Percentiles rank a stretch among this genome's conserved stretches.
phyloP scores from a whole-genome alignment of 306 rosid genomes.

The Gastrolobium villosum region DNA sequence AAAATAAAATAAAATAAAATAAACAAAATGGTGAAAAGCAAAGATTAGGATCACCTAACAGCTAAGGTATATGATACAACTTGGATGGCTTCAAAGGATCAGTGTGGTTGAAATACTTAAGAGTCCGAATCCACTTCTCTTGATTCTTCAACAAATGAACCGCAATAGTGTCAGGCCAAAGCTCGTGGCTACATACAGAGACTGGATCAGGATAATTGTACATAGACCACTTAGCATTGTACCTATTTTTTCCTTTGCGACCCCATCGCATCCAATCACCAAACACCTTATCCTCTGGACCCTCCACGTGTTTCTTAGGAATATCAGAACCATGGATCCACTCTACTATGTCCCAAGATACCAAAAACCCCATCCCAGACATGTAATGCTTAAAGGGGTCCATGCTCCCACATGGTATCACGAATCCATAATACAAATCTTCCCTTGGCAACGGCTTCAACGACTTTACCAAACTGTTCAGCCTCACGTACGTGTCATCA shows the following conservation, averaged over 20 bases:
- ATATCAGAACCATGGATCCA: slow-evolving; percentile 85
- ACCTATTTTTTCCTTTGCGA: slow-evolving; percentile 69
- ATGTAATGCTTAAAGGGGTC: slow-evolving; percentile 87
- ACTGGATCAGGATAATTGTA: slow-evolving; percentile 90
- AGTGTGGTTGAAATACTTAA: slow-evolving; percentile 78
- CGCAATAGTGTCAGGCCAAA: slow-evolving; percentile 79
- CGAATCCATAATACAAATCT: slow-evolving; percentile 92
- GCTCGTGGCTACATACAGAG: slow-evolving; percentile 80
- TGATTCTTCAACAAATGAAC: slow-evolving; percentile 97
- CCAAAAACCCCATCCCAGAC: slow-evolving; percentile 97
- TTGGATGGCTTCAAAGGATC: slow-evolving; percentile 71
- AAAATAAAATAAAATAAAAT: not conserved
- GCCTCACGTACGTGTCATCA: slow-evolving; percentile 77
- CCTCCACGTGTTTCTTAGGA: slow-evolving; percentile 75
- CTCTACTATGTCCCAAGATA: slow-evolving; percentile 91
- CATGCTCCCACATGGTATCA: slow-evolving; percentile 95
- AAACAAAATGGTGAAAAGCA: not conserved
- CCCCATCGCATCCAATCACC: slow-evolving; percentile 87
- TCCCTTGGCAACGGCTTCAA: slow-evolving; percentile 71
- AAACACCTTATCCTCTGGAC: slow-evolving; percentile 87
- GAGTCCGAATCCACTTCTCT: slow-evolving; percentile 80
- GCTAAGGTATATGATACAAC: slow-evolving; percentile 74
- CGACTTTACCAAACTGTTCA: slow-evolving; percentile 71
- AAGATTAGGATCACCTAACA: not conserved
- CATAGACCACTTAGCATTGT: slow-evolving; percentile 95